Evolutionary conservation across 805 yeast genomes (phyloP).

Genomic region (Saturnispora zaruensis): DNA sequence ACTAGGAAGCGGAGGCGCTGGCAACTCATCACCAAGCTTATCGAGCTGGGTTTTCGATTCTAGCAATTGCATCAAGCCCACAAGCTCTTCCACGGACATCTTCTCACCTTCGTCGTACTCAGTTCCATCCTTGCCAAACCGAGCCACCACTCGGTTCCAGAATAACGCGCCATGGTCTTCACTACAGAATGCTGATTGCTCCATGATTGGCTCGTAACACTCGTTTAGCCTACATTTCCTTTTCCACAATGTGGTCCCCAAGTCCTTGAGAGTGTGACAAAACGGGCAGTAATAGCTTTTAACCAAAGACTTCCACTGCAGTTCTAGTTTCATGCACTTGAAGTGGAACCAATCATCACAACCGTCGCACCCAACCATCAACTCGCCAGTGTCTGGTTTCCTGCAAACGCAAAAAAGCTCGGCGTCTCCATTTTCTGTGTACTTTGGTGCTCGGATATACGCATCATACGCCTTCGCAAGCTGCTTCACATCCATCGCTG

Average conservation of each 20-base stretch:
- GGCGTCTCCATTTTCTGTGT: constrained; percentile 39
- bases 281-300: constrained; percentile 63
- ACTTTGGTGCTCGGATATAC: constrained; percentile 30
- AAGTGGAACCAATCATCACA: constrained; percentile 96
- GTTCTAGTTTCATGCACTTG: constrained; percentile 56
- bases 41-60: constrained; percentile 18
- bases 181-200: constrained; percentile 62
- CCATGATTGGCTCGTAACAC: constrained; percentile 49
- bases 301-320: constrained; percentile 45
- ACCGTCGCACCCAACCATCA: constrained; percentile 93
- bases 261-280: constrained; percentile 43
- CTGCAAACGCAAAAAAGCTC: constrained; percentile 74
- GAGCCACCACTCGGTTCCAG: constrained; percentile 26
- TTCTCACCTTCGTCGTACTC: constrained; percentile 9
- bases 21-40: constrained; percentile 33
- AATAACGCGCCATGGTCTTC: constrained; percentile 57
- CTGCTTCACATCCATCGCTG: constrained; percentile 11
- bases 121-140: constrained; percentile 12
- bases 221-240: constrained; percentile 56
- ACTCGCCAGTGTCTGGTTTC: constrained; percentile 63
- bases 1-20: constrained; percentile 20
- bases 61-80: constrained; percentile 13
- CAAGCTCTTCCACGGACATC: constrained; percentile 1
- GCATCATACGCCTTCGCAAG: constrained; percentile 25
- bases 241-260: constrained; percentile 59